Evolutionary conservation across 139 green algal species (phyloP), one percentile per base, ranked within the genome.

Genomic region (Coelastrella sp.): DNA sequence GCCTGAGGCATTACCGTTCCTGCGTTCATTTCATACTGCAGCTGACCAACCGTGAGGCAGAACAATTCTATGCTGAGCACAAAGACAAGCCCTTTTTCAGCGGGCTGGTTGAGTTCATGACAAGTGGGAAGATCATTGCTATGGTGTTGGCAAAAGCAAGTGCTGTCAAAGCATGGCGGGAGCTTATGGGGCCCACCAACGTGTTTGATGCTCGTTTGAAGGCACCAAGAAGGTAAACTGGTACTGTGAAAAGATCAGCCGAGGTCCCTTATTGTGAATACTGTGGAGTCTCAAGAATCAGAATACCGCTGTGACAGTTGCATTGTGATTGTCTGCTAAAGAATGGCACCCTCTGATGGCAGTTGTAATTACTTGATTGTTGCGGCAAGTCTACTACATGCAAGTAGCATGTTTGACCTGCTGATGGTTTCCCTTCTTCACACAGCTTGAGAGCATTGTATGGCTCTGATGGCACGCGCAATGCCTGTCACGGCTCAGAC

Each of bases 61-160:
- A 94, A 84, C 92, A 96, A 68, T 98, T 98, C 87, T 98, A 97
- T 87, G 87, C n/a, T 25, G 94, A 97, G 85, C 95, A 97, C 85
- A 84, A 90, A 23, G 94, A 91, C 34, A 96, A 96, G 82, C 57
- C 85, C 2, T 98, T 96, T 89, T 96, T 94, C 62, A 67, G 67
- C 6, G 90, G 86, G 2, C 87, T 98, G 27, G 84, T 96, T 0
- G 76, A 89, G 23, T 96, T 96, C 86, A 97, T 98, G 94, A 95
- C 91, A 45, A 93, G 89, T 69, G 95, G 93, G 0, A 93, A 93
- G 0, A 88, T 96, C 17, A 92, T 89, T 73, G 95, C 95, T 5
- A 34, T 95, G 60, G 89, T 94, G 30, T 85, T 98, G 40, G 84
- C 90, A 43, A 94, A 94, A 64, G 32, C 34, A 0, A 83, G 91